Base-by-base conservation (phyloP, 371 early-diverging fungal species). In the Circinella umbellata region DNA sequence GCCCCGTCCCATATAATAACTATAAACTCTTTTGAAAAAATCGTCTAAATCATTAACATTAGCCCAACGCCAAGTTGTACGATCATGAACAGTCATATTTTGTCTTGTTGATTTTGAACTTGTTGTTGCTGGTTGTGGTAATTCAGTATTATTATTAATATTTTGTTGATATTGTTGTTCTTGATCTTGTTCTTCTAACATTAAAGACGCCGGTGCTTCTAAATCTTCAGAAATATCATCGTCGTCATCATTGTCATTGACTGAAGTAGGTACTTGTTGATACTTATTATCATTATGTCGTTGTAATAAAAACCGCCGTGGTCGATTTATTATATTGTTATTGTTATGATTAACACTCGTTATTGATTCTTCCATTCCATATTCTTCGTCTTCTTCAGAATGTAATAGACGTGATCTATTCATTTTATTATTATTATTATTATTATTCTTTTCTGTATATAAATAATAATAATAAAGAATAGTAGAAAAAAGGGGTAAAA, bases 21-120 rank as follows among this genome's bases (percentile, higher is more conserved):
- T 75, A 74, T 97, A 97, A 13, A 95, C 90, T 77, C 91, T 80
- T 64, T 88, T 78, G 68, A 95, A 88, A 72, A 96, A 94, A 46
- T 86, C 84, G 75, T 96, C 96, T 80, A 94, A 76, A 71, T 93
- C 91, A 61, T 88, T 89, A 17, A 92, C 89, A 72, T 93, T 91
- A 49, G 89, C 86, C 97, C 97, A 96, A 42, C 91, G 86, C 85
- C 89, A 90, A 77, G 93, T 79, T n/a, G 95, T 93, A 15, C 91
- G 79, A 73, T 94, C 91, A 20, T 77, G 76, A 13, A 81, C 74
- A 48, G 86, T 72, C 74, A 85, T 80, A 60, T 73, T 83, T 67
- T 72, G 78, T 61, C 73, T 73, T 63, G 75, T 76, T 8, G 76
- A 57, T 20, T 72, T 59, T 37, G 70, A 71, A 55, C 61, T 64